A percentile compares a stretch with the other conserved stretches of the same genome.
Conservation (phyloP, 495 filamentous ascomycete genomes). For the Penicillium herquei region DNA sequence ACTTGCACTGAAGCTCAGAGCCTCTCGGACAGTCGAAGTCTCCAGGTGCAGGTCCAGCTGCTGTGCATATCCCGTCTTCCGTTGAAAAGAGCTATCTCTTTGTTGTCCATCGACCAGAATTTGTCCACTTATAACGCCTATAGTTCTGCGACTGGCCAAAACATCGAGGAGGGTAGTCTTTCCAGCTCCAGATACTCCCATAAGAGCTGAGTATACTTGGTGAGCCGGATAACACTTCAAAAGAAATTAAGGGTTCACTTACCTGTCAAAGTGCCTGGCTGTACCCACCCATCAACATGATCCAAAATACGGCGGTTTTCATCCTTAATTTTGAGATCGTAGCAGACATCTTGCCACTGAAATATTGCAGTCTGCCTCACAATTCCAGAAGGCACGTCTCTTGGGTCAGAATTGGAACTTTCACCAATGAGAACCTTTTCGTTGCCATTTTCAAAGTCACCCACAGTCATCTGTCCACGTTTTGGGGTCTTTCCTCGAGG, state of each 20-base stretch:
- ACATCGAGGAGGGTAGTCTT: conserved; percentile 55
- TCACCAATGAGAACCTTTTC: background rate
- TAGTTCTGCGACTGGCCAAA: conserved; percentile 44
- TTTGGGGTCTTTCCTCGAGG: conserved; percentile 39
- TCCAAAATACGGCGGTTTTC: conserved; percentile 58
- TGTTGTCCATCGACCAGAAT: conserved; percentile 51
- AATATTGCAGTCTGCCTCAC: conserved; percentile 52
- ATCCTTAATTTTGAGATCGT: conserved; percentile 61
- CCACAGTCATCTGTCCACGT: background rate
- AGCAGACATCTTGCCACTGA: conserved; percentile 72
- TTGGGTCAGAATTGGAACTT: background rate
- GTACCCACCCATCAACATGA: conserved; percentile 62
- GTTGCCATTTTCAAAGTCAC: background rate
- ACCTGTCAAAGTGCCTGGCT: conserved; percentile 59
- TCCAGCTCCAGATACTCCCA: conserved; percentile 57
- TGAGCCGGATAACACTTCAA: no score
- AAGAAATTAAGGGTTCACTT: background rate
- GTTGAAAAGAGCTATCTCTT: conserved; percentile 74
- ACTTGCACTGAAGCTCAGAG: conserved; percentile 79
- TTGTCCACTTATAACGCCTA: conserved; percentile 48
- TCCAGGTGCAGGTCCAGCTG: conserved; percentile 88
- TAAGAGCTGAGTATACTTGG: conserved; percentile 40
- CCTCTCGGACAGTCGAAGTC: conserved; percentile 76
- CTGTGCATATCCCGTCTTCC: conserved; percentile 89
- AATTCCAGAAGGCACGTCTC: background rate